Evolutionary conservation across 176 grass and related monocot species (phyloP), one percentile per base, ranked within the genome.

Genomic region (Bolboschoenus planiculmis): DNA sequence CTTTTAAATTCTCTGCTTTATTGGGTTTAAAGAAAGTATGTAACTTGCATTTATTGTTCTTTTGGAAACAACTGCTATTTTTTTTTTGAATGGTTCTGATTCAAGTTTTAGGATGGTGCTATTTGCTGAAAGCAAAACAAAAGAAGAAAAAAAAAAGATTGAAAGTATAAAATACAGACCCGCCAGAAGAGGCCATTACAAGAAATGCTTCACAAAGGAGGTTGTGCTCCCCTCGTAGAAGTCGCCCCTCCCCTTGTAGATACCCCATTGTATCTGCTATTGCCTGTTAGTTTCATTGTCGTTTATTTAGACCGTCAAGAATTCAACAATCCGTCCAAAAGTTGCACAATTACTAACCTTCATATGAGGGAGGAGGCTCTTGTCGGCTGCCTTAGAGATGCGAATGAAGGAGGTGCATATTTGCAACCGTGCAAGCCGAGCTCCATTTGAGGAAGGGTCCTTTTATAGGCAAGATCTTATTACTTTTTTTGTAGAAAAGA

Each of bases 171-270:
- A 86, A 35, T 78, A 68, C 26, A 77, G 91, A 98, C 95, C 95
- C 95, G 74, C 90, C 87, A 83, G 95, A 94, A 86, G 95, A 92
- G 34, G 95, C 71, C 92, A 93, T 98, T 59, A 98, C 75, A 90
- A 98, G 95, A 88, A 98, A 98, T 6, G 95, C 95, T 91, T 98
- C 95, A 65, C 95, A 94, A 23, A 98, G 83, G 88, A 95, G 87
- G 89, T 98, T 92, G 92, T 98, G 92, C 81, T 98, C 95, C 1
- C 90, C 95, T 81, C 95, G 92, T 54, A 91, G 89, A 79, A 98
- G 82, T 18, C 64, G 88, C 14, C 95, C 92, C 86, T 98, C 87
- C 81, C 84, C 85, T 95, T 98, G 95, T 84, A 98, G 90, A 87
- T 95, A 98, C 47, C 86, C 84, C 95, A 98, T 98, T 43, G 90